Conservation (phyloP, 371 early-diverging fungal genomes). For the Apophysomyces variabilis region DNA sequence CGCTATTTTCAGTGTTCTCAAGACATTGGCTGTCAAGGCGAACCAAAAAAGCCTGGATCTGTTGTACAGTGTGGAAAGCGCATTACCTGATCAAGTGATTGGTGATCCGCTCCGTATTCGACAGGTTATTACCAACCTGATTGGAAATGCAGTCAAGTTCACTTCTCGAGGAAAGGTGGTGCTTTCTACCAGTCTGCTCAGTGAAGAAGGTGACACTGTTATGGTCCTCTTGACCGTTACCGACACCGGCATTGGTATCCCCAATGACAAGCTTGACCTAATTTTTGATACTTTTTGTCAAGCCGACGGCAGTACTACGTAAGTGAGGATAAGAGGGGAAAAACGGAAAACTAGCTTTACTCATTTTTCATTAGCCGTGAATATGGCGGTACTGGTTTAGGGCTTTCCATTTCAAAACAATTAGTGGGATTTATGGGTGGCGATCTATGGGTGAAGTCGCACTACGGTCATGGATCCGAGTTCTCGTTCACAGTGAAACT, state of each 20-base stretch:
- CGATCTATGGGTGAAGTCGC: slow-evolving; percentile 67
- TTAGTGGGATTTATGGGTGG: slow-evolving; percentile 60
- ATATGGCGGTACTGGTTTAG: slow-evolving; percentile 49
- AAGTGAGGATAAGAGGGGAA: slow-evolving; percentile 9
- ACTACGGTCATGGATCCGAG: slow-evolving; percentile 62
- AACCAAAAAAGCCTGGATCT: slow-evolving; percentile 63
- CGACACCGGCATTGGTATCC: slow-evolving; percentile 85
- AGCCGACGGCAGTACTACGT: slow-evolving; percentile 75
- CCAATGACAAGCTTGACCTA: slow-evolving; percentile 62
- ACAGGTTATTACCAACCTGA: slow-evolving; percentile 77
- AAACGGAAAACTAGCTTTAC: not conserved
- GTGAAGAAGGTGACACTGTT: slow-evolving; percentile 46
- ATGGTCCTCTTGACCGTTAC: slow-evolving; percentile 66
- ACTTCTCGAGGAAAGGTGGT: slow-evolving; percentile 70
- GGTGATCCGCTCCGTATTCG: slow-evolving; percentile 74
- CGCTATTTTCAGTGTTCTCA: slow-evolving; percentile 61
- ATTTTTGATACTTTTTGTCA: slow-evolving; percentile 82
- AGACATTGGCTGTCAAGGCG: slow-evolving; percentile 63
- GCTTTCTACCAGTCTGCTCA: slow-evolving; percentile 45
- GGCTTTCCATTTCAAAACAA: slow-evolving; percentile 52
- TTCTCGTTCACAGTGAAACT: slow-evolving; percentile 70
- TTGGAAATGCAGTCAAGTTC: slow-evolving; percentile 83
- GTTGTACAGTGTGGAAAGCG: slow-evolving; percentile 59
- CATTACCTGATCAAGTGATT: slow-evolving; percentile 64
- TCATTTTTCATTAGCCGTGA: not conserved